These are phyloP conservation scores for Ammopiptanthus mongolicus DNA, from an alignment of 306 rosid species.

Conservation along the genomic window DNA sequence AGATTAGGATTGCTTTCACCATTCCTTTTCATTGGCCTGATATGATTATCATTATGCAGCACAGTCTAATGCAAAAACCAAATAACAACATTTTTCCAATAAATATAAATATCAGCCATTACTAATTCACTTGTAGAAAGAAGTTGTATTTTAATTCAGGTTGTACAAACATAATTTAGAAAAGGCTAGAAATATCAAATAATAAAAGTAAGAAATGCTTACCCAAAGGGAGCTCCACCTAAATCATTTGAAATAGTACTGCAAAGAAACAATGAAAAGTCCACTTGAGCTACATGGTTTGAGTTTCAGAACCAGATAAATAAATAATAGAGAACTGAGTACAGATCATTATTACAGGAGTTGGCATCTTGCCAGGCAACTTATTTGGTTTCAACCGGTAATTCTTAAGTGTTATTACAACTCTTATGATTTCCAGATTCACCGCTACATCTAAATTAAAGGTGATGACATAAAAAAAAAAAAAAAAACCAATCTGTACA, in stretches of 20 bases:
- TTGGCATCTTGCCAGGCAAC: background rate
- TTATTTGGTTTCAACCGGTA: background rate
- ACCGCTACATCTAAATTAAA: background rate
- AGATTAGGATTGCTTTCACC: background rate
- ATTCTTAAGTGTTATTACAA: too few species aligned
- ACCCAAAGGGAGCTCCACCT: constrained; percentile 96
- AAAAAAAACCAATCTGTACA: too few species aligned
- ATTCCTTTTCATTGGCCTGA: background rate
- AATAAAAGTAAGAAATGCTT: constrained; percentile 15
- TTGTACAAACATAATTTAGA: background rate
- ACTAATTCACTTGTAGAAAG: background rate
- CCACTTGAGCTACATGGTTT: background rate
- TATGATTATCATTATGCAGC: background rate
- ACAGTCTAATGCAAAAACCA: too few species aligned
- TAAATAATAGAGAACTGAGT: background rate
- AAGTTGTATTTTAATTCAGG: background rate
- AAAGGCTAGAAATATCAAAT: background rate
- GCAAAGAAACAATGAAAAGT: constrained; percentile 26
- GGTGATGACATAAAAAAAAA: background rate
- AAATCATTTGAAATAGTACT: constrained; percentile 81
- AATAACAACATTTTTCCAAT: background rate
- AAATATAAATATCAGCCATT: background rate
- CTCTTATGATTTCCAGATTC: background rate
- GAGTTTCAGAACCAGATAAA: background rate
- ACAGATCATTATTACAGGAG: background rate